Base-by-base conservation (phyloP, 805 yeast species). In the Wickerhamomyces kurtzmanii region DNA sequence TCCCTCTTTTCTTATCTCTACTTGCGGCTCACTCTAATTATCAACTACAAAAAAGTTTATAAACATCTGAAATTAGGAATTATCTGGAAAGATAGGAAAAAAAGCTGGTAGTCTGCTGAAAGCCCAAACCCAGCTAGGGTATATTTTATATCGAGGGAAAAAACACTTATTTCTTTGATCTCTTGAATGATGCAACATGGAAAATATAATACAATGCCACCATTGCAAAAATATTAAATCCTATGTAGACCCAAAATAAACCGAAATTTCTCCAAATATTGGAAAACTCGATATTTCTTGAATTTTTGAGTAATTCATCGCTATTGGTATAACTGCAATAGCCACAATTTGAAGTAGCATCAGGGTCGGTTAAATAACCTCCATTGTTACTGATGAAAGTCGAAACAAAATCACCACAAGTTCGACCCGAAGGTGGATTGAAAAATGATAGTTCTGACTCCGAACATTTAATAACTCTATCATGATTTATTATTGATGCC, bases 191-290 rank as follows among this genome's bases (percentile, higher is more conserved):
- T n/a, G 17, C 13, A 8, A 26, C 28, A 11, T 19, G 19, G 18
- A 26, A 26, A 5, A 30, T 5, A 11, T 14, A 26, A 23, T 39
- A 50, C 18, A 26, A 8, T 10, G 23, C 23, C 14, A 22, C 19
- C 28, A 26, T 26, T 10, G 48, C 52, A 12, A 37, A 31, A 12
- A 30, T 5, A 20, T 26, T 26, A 14, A 26, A 26, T 4, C 12
- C 23, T 20, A 26, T 25, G 4, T 65, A 77, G 23, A 59, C 75
- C 62, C 71, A 68, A 42, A 62, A 61, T 40, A 76, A 59, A 15
- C 85, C 84, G 34, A 76, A 54, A 38, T 77, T 72, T 54, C 84
- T 67, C 84, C 84, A 78, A 22, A 73, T 54, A 33, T 68, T 43
- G 24, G 49, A 31, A 49, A 57, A 74, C n/a, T 52, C 45, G 28